Evolutionary conservation across 2,329 filamentous ascomycete species (phyloP).

Genomic region (Exserohilum rostratum): DNA sequence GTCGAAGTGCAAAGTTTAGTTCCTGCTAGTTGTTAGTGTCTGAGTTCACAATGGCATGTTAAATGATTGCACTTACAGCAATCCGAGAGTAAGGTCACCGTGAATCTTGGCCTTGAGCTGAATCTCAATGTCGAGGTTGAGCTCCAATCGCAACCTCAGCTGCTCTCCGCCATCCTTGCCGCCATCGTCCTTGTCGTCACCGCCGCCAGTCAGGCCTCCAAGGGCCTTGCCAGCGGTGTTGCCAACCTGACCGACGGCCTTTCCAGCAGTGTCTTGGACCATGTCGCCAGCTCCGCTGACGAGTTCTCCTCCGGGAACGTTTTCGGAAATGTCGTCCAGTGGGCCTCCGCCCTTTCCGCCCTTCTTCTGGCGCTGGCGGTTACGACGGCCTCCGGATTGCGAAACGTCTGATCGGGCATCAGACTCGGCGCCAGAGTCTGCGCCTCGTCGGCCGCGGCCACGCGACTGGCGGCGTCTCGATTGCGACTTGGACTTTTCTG

Average conservation of each 20-base stretch:
- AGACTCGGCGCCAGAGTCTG: slow-evolving; percentile 60
- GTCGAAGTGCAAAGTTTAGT: slow-evolving; percentile 30
- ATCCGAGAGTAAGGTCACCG: slow-evolving; percentile 65
- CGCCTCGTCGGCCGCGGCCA: slow-evolving; percentile 55
- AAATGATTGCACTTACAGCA: slow-evolving; percentile 51
- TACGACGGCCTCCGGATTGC: slow-evolving; percentile 60
- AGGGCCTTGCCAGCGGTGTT: slow-evolving; percentile 52
- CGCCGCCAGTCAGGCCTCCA: slow-evolving; percentile 55
- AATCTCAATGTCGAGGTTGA: slow-evolving; percentile 68
- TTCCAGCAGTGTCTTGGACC: slow-evolving; percentile 62
- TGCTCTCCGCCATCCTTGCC: slow-evolving; percentile 53
- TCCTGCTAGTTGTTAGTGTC: slow-evolving; percentile 34
- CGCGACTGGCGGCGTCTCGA: slow-evolving; percentile 58
- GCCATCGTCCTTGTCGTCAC: slow-evolving; percentile 42
- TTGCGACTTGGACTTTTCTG: slow-evolving; percentile 51
- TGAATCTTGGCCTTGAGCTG: slow-evolving; percentile 70
- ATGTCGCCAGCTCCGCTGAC: slow-evolving; percentile 61
- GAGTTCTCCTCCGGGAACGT: slow-evolving; percentile 58
- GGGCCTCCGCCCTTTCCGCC: slow-evolving; percentile 55
- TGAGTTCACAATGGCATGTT: background rate
- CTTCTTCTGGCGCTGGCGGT: slow-evolving; percentile 60
- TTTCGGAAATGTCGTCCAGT: slow-evolving; percentile 63
- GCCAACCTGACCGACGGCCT: slow-evolving; percentile 56
- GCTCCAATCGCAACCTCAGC: slow-evolving; percentile 62
- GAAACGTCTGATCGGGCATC: slow-evolving; percentile 61